phyloP scores from a whole-genome alignment of 441 rosid species.

The Pelargonium australe region DNA sequence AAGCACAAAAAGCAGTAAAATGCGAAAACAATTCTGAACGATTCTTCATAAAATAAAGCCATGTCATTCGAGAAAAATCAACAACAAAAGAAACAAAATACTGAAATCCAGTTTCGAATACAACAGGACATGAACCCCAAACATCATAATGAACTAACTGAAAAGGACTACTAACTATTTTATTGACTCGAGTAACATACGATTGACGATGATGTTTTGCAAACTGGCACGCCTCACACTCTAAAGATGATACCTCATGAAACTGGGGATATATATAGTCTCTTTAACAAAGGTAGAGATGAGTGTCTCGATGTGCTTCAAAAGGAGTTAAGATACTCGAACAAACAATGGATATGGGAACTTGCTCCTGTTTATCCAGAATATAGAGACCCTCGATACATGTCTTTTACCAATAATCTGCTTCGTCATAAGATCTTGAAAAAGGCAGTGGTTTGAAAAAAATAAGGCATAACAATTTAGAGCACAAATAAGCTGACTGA shows the following conservation, averaged over 20 bases:
- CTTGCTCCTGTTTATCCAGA: neutral
- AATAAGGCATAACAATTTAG: neutral
- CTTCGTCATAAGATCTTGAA: slow-evolving; percentile 13
- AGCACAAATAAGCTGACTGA: neutral
- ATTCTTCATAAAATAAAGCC: neutral
- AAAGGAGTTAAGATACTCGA: neutral
- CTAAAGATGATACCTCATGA: neutral
- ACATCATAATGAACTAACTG: slow-evolving; percentile 1
- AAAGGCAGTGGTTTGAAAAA: neutral
- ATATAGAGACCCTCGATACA: neutral
- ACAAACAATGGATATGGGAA: neutral
- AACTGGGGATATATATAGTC: neutral
- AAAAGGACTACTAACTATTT: neutral
- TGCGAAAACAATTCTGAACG: neutral
- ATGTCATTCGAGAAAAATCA: neutral
- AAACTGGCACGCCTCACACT: neutral
- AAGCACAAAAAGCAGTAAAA: slow-evolving; percentile 1
- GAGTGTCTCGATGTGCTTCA: neutral
- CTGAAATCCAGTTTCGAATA: neutral
- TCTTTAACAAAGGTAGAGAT: neutral
- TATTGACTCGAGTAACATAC: neutral
- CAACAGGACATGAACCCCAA: neutral
- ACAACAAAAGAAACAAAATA: slow-evolving; percentile 5
- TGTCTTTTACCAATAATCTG: slow-evolving; percentile 5
- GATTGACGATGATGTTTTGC: neutral